Percentiles rank a stretch among this genome's conserved stretches.
Conservation (phyloP, 129 eudicot species). For the Lonicera japonica region DNA sequence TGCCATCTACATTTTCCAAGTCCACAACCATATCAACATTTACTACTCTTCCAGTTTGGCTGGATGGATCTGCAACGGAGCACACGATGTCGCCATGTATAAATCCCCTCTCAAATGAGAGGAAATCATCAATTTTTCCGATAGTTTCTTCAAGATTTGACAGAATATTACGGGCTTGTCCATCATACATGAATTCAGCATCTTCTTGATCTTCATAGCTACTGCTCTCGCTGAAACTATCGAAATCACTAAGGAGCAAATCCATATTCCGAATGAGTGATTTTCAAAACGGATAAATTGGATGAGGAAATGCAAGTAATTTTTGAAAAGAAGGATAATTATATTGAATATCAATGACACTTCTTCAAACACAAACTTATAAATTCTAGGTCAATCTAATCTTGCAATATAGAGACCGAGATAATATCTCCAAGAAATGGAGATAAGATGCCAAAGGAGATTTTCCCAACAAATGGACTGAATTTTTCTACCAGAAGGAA, state of each 20-base stretch:
- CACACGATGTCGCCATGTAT: slow-evolving; percentile 64
- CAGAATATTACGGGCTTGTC: slow-evolving; percentile 68
- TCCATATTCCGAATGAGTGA: slow-evolving; percentile 44
- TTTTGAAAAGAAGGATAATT: slow-evolving; percentile 2
- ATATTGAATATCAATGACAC: slow-evolving; percentile 5
- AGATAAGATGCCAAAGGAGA: slow-evolving; percentile 75
- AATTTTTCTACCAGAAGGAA: slow-evolving; percentile 21
- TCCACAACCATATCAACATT: slow-evolving; percentile 55
- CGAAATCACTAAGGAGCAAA: slow-evolving; percentile 56
- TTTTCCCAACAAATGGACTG: slow-evolving; percentile 39
- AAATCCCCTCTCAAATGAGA: slow-evolving; percentile 70
- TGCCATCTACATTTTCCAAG: slow-evolving; percentile 55
- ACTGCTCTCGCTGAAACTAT: slow-evolving; percentile 83
- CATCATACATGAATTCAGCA: slow-evolving; percentile 55
- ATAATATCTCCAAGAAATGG: slow-evolving; percentile 42
- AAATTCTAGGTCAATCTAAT: slow-evolving; percentile 26
- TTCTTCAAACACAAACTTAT: neutral
- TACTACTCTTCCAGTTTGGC: slow-evolving; percentile 63
- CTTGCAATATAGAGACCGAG: slow-evolving; percentile 23
- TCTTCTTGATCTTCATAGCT: slow-evolving; percentile 75
- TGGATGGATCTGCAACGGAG: slow-evolving; percentile 34
- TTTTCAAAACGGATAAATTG: neutral
- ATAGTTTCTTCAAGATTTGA: slow-evolving; percentile 84
- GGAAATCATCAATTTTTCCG: slow-evolving; percentile 78
- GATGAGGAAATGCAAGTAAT: neutral